These are phyloP conservation scores for Carex pumila DNA, from an alignment of 176 grass and related monocot species.

Conservation along the genomic window DNA sequence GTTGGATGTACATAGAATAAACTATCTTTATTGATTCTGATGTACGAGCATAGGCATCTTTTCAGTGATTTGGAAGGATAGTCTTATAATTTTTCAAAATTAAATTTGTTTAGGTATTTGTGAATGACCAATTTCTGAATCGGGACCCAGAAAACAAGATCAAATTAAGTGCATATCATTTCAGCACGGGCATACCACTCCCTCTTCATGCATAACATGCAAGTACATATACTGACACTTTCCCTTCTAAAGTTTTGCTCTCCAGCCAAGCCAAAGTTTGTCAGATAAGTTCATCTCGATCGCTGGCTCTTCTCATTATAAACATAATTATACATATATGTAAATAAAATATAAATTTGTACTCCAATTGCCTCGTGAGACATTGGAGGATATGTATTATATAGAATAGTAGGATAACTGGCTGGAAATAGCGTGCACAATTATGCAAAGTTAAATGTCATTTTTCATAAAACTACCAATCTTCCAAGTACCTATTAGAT, in stretches of 20 bases:
- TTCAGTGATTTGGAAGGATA: background rate
- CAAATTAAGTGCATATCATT: conserved; percentile 97
- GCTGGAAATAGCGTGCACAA: conserved; percentile 6
- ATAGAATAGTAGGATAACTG: conserved; percentile 53
- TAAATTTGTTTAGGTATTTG: conserved; percentile 49
- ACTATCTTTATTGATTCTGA: too few species aligned
- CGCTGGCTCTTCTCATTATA: conserved; percentile 27
- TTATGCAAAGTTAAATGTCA: too few species aligned
- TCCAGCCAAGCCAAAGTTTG: conserved; percentile 10
- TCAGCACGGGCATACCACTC: conserved; percentile 95
- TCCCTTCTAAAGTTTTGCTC: conserved; percentile 2
- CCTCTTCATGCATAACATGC: conserved; percentile 99
- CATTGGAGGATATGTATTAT: conserved; percentile 20
- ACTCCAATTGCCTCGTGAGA: conserved; percentile 33
- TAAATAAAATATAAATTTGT: background rate
- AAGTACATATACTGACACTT: conserved; percentile 36
- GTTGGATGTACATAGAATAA: too few species aligned
- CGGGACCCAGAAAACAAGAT: conserved; percentile 89
- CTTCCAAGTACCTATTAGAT: too few species aligned
- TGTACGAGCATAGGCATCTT: too few species aligned
- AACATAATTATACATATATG: background rate
- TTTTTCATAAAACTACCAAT: too few species aligned
- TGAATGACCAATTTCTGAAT: conserved; percentile 99
- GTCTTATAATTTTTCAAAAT: conserved; percentile 3
- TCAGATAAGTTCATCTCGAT: conserved; percentile 69